Conservation (phyloP, 1,139 yeast genomes). For the Torulaspora pretoriensis region DNA sequence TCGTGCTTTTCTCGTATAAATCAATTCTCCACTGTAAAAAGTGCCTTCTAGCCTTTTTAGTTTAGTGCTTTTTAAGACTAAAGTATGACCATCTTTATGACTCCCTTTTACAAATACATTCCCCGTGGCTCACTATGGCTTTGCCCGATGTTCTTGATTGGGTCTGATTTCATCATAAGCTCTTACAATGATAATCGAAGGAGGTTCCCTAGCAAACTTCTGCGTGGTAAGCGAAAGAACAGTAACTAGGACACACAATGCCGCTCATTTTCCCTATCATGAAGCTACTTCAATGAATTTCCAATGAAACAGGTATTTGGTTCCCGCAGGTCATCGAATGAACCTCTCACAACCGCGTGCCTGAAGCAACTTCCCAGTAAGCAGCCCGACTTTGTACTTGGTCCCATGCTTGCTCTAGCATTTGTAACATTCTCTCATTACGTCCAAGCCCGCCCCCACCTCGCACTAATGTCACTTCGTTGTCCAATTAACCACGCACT, state of each 20-base stretch:
- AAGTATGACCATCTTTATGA: background rate
- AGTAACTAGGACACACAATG: background rate
- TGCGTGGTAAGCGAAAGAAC: background rate
- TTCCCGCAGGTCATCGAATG: too few species aligned
- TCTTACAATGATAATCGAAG: constrained; percentile 2
- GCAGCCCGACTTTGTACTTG: background rate
- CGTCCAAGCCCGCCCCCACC: too few species aligned
- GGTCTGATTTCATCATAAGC: constrained; percentile 5
- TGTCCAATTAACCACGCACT: too few species aligned
- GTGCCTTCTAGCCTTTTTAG: background rate
- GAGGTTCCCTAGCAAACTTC: background rate
- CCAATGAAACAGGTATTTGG: too few species aligned
- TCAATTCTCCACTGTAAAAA: background rate
- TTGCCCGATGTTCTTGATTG: constrained; percentile 7
- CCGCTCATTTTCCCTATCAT: background rate
- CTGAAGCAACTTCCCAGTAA: background rate
- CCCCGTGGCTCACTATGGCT: constrained; percentile 9
- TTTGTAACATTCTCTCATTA: too few species aligned
- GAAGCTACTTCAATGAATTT: too few species aligned
- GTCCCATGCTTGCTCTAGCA: too few species aligned
- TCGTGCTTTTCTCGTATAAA: background rate
- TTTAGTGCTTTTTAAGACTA: background rate
- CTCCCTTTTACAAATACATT: constrained; percentile 5
- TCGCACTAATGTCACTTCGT: too few species aligned
- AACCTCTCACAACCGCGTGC: too few species aligned